Evolutionary conservation across 2,329 filamentous ascomycete genomes (phyloP), one percentile per base, ranked within the genome.

Genomic region (Ramularia endophylla): DNA sequence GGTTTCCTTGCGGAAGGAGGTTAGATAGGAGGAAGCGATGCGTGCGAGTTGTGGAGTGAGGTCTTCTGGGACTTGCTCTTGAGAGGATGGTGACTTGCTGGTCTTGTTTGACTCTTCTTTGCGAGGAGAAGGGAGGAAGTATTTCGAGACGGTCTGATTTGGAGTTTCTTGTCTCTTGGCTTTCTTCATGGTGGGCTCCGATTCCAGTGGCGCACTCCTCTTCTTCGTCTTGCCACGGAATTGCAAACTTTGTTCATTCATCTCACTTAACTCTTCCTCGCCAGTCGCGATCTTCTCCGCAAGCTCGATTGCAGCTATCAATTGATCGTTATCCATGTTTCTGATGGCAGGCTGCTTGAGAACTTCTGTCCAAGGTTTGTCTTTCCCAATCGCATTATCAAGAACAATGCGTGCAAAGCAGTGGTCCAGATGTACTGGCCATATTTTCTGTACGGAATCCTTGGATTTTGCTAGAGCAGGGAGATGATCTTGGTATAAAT

Each of bases 361-460:
- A n/a, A 65, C 61, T 17, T 60, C 47, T 20, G 56, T 67, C 69
- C 69, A 72, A 4, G 66, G 68, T 13, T 48, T 54, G 31, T 66
- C 59, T 17, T 56, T 47, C 5, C 67, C 63, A 4, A 70, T 49
- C 1, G 57, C 58, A 40, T 63, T 63, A 43, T 72, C 69, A 11
- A 72, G 61, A 5, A 71, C 61, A 29, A 70, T 68, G 8, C 67
- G 64, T 3, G 64, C 67, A 47, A 70, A 70, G 52, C 66, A 70
- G 47, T 69, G 68, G 43, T 70, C 66, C 7, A 65, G 50, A 27
- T 59, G 50, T 4, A 72, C 64, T 1, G 69, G 68, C 69, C 69
- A 72, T 18, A 51, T 49, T 5, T 52, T 27, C 51, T 71, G 63
- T 4, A 53, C 51, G 15, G 53, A 41, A 41, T 59, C 55, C n/a